Evolutionary conservation across 768 basidiomycete species (phyloP).

Genomic region (Cystofilobasidium capitatum): DNA sequence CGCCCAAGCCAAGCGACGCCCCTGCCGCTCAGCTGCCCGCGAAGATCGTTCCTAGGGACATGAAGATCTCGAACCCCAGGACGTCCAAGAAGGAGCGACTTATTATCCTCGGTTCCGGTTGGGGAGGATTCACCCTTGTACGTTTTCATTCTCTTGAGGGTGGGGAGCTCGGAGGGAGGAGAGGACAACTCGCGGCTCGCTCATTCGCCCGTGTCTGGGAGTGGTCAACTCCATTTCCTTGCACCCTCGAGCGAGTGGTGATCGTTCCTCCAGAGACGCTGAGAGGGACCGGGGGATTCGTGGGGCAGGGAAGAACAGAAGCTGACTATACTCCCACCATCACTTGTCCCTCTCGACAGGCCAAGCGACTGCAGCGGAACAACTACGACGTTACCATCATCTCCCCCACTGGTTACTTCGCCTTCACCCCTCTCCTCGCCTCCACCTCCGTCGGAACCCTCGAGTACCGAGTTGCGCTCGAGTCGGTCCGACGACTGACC

Average conservation of each 20-base stretch:
- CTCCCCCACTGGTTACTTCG: slow-evolving; percentile 29
- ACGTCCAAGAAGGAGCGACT: slow-evolving; percentile 32
- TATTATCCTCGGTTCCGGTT: slow-evolving; percentile 37
- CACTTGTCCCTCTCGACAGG: neutral
- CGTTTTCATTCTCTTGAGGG: slow-evolving; percentile 8
- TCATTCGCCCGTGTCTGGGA: neutral
- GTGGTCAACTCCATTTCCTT: neutral
- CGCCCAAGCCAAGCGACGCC: neutral
- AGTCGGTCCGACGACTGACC: slow-evolving; percentile 51
- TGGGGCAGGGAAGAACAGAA: no score
- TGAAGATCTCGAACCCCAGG: slow-evolving; percentile 21
- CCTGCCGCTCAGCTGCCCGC: neutral
- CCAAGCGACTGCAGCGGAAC: slow-evolving; percentile 7
- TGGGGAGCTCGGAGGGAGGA: no score
- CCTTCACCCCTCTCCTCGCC: slow-evolving; percentile 32
- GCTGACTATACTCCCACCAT: neutral
- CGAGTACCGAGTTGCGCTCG: slow-evolving; percentile 68
- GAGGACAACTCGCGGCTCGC: neutral
- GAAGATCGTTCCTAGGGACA: neutral
- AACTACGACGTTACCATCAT: slow-evolving; percentile 23
- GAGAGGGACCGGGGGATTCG: no score
- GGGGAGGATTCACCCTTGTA: slow-evolving; percentile 37
- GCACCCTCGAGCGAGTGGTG: no score
- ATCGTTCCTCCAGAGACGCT: no score
- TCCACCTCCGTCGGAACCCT: slow-evolving; percentile 65